Percentiles rank a stretch among this genome's conserved stretches.
These are phyloP conservation scores for Nelumbo lutea DNA, from an alignment of 164 flowering plant genomes.

Conservation along the genomic window DNA sequence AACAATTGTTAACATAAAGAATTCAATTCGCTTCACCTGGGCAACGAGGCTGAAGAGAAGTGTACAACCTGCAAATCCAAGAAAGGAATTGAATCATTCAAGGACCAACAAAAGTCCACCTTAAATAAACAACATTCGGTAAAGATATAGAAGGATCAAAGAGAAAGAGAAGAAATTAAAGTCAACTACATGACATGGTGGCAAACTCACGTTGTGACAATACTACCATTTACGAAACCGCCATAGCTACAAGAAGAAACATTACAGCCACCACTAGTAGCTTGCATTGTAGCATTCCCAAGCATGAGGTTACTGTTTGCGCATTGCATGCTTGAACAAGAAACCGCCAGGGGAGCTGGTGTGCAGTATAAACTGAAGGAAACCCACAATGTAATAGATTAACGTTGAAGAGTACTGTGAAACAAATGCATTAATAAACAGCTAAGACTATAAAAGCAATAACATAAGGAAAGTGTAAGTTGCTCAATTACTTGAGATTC, in stretches of 20 bases:
- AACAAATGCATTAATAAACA: neutral
- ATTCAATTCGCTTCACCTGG: slow-evolving; percentile 51
- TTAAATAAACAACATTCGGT: no score
- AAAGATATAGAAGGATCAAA: neutral
- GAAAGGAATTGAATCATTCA: slow-evolving; percentile 3
- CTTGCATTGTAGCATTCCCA: slow-evolving; percentile 68
- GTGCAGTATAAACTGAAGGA: slow-evolving; percentile 72
- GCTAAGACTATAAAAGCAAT: neutral
- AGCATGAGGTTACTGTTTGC: slow-evolving; percentile 79
- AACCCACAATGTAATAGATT: slow-evolving; percentile 5
- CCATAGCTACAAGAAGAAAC: slow-evolving; percentile 74
- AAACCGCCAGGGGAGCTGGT: slow-evolving; percentile 79
- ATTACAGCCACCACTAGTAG: slow-evolving; percentile 76
- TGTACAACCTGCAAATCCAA: slow-evolving; percentile 52
- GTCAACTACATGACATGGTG: neutral
- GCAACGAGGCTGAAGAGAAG: slow-evolving; percentile 91
- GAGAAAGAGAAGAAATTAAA: neutral
- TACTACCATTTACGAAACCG: slow-evolving; percentile 81
- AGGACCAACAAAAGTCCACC: neutral
- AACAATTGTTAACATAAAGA: neutral
- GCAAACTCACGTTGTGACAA: slow-evolving; percentile 50
- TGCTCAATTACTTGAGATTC: slow-evolving; percentile 53
- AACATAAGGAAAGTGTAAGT: neutral
- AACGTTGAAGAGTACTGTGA: neutral
- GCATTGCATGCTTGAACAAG: slow-evolving; percentile 98